Conservation (phyloP, 768 basidiomycete genomes). For the Rhodotorula graminis region DNA sequence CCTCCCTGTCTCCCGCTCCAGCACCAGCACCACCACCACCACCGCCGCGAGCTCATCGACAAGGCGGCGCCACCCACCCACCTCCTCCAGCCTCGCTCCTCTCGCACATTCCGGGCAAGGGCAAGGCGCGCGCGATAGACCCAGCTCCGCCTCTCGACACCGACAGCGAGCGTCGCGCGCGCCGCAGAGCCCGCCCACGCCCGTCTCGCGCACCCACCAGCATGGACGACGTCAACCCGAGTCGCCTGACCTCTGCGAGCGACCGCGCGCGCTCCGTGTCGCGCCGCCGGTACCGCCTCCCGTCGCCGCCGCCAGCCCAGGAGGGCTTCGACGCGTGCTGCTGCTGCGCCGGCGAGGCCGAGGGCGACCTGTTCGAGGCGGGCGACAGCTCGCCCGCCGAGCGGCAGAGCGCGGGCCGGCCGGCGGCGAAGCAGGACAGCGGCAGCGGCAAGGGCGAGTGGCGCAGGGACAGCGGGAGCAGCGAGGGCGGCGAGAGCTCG, state of each 20-base stretch:
- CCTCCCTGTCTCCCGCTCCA: too few relatives aligned
- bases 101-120: background rate
- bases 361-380: background rate
- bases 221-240: background rate
- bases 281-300: background rate
- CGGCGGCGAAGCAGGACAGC: too few relatives aligned
- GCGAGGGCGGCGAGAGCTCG: background rate
- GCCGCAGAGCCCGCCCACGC: background rate
- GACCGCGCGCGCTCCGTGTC: background rate
- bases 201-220: background rate
- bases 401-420: too few relatives aligned
- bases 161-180: background rate
- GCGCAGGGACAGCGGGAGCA: background rate
- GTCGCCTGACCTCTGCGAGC: too few relatives aligned
- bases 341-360: background rate
- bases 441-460: background rate
- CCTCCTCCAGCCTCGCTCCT: background rate
- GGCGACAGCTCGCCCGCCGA: too few relatives aligned
- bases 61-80: background rate
- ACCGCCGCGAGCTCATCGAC: background rate
- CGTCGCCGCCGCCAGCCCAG: background rate
- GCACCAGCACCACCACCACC: background rate
- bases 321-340: background rate
- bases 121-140: background rate
- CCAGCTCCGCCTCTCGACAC: background rate